Conservation (phyloP, 1,284 basidiomycete genomes). For the Rhodotorula sp. region DNA sequence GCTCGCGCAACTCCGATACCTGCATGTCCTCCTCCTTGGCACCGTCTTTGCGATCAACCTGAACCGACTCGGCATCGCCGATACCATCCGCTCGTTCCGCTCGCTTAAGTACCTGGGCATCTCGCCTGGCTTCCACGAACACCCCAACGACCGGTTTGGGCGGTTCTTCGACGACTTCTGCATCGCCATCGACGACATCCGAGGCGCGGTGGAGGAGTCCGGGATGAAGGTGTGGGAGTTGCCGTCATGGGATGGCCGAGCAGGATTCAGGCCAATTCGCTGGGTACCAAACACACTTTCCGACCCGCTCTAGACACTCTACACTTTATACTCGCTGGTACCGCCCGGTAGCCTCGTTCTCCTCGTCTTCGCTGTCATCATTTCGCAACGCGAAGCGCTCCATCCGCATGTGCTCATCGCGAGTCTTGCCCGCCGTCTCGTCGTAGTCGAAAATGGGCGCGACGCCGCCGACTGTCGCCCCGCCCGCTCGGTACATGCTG, state of each 20-base stretch:
- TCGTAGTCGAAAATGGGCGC: conserved; percentile 33
- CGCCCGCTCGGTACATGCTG: conserved; percentile 23
- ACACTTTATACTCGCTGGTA: too few relatives aligned
- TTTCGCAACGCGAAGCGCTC: conserved; percentile 21
- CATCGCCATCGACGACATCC: too few relatives aligned
- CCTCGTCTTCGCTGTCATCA: conserved; percentile 6
- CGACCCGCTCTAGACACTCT: too few relatives aligned
- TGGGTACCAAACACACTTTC: too few relatives aligned
- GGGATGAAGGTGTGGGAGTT: too few relatives aligned
- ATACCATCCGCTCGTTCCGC: not conserved
- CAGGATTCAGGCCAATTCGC: too few relatives aligned
- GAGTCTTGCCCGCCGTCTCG: not conserved
- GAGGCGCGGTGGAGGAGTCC: too few relatives aligned
- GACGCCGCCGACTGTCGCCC: conserved; percentile 20
- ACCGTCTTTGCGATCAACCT: not conserved
- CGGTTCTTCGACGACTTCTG: not conserved
- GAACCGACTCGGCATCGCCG: not conserved
- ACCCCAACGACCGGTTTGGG: not conserved
- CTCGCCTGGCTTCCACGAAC: not conserved
- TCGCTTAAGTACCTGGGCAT: not conserved
- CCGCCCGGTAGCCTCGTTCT: not conserved
- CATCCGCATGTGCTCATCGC: conserved; percentile 23
- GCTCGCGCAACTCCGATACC: not conserved
- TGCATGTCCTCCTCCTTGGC: not conserved
- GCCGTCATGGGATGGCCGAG: too few relatives aligned